Conservation (phyloP, 106 monocot genomes). For the Platanthera guangdongensis region DNA sequence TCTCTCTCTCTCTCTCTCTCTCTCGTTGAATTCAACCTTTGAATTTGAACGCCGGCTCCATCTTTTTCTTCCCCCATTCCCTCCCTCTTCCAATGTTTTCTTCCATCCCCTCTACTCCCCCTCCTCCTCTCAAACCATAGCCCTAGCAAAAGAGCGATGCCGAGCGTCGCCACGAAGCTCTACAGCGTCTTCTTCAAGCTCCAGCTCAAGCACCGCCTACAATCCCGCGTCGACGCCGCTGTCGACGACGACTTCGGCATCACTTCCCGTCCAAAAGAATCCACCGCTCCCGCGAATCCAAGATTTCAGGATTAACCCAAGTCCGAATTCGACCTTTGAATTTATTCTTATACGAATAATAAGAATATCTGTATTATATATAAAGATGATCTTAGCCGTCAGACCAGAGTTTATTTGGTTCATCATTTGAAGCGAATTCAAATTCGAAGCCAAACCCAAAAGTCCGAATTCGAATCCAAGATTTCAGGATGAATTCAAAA, state of each 20-base stretch:
- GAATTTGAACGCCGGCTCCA: conserved; percentile 1
- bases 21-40: not conserved
- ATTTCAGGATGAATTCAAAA: too few species aligned
- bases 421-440: too few species aligned
- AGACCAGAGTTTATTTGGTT: too few species aligned
- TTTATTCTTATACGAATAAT: too few species aligned
- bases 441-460: too few species aligned
- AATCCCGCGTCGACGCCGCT: conserved; percentile 21
- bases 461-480: too few species aligned
- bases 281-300: conserved; percentile 42
- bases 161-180: conserved; percentile 65
- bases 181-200: conserved; percentile 85
- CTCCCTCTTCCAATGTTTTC: not conserved
- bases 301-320: too few species aligned
- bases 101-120: not conserved
- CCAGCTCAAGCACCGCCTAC: conserved; percentile 53
- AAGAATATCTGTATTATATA: too few species aligned
- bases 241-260: conserved; percentile 26
- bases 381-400: too few species aligned
- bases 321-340: too few species aligned
- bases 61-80: not conserved
- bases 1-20: too few species aligned
- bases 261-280: conserved; percentile 53
- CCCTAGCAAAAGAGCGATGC: conserved; percentile 26
- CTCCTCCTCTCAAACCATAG: not conserved